Evolutionary conservation across 2,329 filamentous ascomycete species (phyloP), one percentile per base, ranked within the genome.

Genomic region (Colletotrichum lindemuthianum): DNA sequence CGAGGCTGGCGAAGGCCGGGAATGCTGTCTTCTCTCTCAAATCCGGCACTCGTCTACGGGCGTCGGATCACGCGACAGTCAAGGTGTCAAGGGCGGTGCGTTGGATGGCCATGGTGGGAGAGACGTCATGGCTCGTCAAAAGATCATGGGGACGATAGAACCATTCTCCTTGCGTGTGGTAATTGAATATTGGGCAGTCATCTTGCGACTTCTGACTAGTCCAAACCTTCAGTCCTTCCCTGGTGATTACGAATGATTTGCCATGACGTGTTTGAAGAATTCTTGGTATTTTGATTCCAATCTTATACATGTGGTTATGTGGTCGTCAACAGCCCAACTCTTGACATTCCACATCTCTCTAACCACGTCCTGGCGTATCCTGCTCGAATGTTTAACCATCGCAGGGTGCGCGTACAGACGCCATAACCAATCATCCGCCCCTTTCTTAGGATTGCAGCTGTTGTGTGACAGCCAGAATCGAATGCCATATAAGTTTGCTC

Each of bases 11-110:
- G 66, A 69, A 24, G 24, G 71, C 67, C 60, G 67, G 69, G 70
- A 80, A 83, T 79, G 79, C 85, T 89, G 86, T 89, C 86, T 89
- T 89, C 86, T 88, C 86, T 87, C 84, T 86, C 82, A 84, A 82
- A 81, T 76, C 75, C 72, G 37, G 43, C 44, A 16, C 53, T 24
- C 11, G 12, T 70, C 63, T 66, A 59, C 68, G 37, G 43, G 41
- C 37, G 53, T 41, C 40, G 56, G 71, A 72, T 75, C 74, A 74
- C 76, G 72, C 82, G 82, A 85, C 82, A 85, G 82, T 78, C 75
- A 59, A 65, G 67, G 67, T 64, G 60, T 65, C 44, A 37, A 61
- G 65, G 77, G 76, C 71, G 71, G 75, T 76, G 70, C 70, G 66
- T 70, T 67, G 69, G 73, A 74, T 72, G 71, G 77, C 77, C 80